Conservation (phyloP, 768 basidiomycete genomes). For the Favolaschia claudopus region DNA sequence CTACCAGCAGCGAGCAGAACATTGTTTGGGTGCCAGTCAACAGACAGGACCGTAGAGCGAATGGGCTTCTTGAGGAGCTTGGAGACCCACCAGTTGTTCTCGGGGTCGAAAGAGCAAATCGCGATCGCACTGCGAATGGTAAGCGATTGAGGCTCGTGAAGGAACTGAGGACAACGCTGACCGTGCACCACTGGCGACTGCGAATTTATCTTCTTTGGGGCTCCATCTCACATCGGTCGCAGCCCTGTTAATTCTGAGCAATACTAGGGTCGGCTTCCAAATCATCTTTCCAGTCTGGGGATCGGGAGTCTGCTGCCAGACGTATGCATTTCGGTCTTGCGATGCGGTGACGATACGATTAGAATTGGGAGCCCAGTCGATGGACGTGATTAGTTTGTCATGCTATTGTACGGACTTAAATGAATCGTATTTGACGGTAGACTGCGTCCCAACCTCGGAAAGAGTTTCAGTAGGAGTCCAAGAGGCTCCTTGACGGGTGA, state of each 20-base stretch:
- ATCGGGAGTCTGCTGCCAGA: slow-evolving; percentile 89
- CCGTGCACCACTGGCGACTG: slow-evolving; percentile 96
- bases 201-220: slow-evolving; percentile 98
- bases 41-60: slow-evolving; percentile 88
- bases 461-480: slow-evolving; percentile 81
- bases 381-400: slow-evolving; percentile 96
- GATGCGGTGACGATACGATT: slow-evolving; percentile 98
- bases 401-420: slow-evolving; percentile 61
- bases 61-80: slow-evolving; percentile 98
- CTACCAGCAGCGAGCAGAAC: slow-evolving; percentile 96
- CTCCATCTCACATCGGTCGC: slow-evolving; percentile 97
- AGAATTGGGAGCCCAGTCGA: slow-evolving; percentile 97
- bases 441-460: slow-evolving; percentile 69
- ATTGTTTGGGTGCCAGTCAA: slow-evolving; percentile 99
- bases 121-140: slow-evolving; percentile 76
- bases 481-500: slow-evolving; percentile 66
- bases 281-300: slow-evolving; percentile 69
- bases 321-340: slow-evolving; percentile 99
- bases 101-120: slow-evolving; percentile 95
- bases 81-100: slow-evolving; percentile 99
- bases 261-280: slow-evolving; percentile 98
- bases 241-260: slow-evolving; percentile 93
- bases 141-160: background rate
- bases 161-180: slow-evolving; percentile 37
- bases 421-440: background rate